Evolutionary conservation across 2,329 filamentous ascomycete species (phyloP), one percentile per base, ranked within the genome.

Genomic region (Trichoderma sp.): DNA sequence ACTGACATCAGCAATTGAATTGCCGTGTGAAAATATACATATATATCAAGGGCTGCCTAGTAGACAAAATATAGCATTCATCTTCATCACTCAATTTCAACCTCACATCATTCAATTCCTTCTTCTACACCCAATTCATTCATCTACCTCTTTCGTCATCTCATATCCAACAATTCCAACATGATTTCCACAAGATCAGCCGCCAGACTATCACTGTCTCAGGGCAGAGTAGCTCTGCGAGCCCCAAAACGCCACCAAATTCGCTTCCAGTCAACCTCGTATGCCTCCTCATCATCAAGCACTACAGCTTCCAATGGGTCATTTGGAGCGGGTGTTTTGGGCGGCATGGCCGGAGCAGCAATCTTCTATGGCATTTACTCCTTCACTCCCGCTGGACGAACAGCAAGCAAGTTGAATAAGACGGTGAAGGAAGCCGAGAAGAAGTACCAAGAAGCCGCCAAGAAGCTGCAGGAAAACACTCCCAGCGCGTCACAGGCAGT

Each of bases 401-500:
- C 84, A 77, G 78, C 84, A 35, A 78, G 84, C 77, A 84, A 83
- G 65, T 80, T 89, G 78, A 88, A 88, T 82, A 86, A 86, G 78
- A 83, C 84, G 1, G 85, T 84, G 11, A 87, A 88, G 71, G 87
- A 91, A 71, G 89, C 91, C 3, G 89, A 91, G 81, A 84, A 86
- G 72, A 90, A 93, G 80, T 89, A 93, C 82, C 84, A 91, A 53
- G 86, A 87, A 8, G 88, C 91, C 1, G 88, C 89, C 41, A 85
- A 91, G 78, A 90, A 90, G 81, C 85, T 93, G 6, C 89, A 92
- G 78, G 84, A 91, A 74, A 87, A 88, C 63, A 90, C 92, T 0
- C 93, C 93, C 0, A 88, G 90, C 76, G 88, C 92, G 16, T 92
- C 93, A 77, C 88, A 93, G 82, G 92, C 93, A 1, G 85, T 94